Base-by-base conservation (phyloP, 2,329 filamentous ascomycete species). In the Phoma sp. region DNA sequence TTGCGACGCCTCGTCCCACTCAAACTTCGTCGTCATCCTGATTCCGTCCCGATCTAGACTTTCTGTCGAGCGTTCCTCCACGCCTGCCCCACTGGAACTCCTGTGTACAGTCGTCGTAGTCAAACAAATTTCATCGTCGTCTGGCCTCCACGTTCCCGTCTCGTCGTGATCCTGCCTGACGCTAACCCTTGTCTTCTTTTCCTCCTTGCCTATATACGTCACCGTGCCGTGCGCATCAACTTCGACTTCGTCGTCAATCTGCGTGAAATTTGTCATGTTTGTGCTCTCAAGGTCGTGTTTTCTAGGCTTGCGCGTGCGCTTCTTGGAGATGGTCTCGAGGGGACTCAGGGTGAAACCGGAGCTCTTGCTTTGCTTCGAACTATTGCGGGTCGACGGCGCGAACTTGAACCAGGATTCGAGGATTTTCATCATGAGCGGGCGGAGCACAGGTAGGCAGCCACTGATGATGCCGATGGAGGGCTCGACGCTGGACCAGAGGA, bases 301-400 rank as follows among this genome's bases (percentile, higher is more conserved):
- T 10, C 57, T 53, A 22, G 63, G 56, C 47, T 63, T 66, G 38
- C 63, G 55, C 33, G 60, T 64, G 27, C 62, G 55, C 38, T 63
- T 66, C 45, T 62, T 64, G 12, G 62, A 64, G 21, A 64, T 62
- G 9, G 62, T 66, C 41, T 64, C 62, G 45, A 66, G 51, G 3
- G 58, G 52, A 8, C 51, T 55, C 2, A 63, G 25, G 2, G 47
- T 33, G 19, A 33, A 43, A 10, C 41, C 29, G 19, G 41, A 43
- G 41, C 41, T 43, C 19, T 33, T 43, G 41, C 29, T 29, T 8
- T 29, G 4, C 7, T 43, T 8, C 32, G 41, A 32, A 32, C 9
- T 5, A 15, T 24, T 43, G 12, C 41, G 19, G 17, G 33, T 12
- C 8, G 10, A 10, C 29, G 29, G 29, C 29, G 15, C 29, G 12